Evolutionary conservation across 208 protist species (phyloP), one percentile per base, ranked within the genome.

Genomic region (Acanthamoeba triangularis): DNA sequence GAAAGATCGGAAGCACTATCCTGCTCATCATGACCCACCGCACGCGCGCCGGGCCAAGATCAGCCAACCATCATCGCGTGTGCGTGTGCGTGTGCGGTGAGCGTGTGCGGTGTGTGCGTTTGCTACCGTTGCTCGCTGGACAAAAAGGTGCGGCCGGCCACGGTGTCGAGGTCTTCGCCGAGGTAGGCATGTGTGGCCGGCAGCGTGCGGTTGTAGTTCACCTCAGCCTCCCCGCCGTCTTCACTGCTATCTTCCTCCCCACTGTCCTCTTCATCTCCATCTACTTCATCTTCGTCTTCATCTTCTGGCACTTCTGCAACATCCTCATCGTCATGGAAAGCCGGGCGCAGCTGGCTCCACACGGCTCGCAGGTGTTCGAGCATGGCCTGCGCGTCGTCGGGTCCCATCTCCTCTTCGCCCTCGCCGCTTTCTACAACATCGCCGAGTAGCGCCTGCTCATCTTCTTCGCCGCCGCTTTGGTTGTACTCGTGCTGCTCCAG

Each of bases 181-280:
- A 93, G 49, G 61, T 93, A 93, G 30, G 37, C 30, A 37, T 93
- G 88, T 13, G 63, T 76, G 37, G 88, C 88, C 10, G 88, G 88
- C 59, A 78, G 88, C 20, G 88, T 93, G 18, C 61, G 54, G 23
- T 93, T 76, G 65, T 93, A 93, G 59, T 41, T 93, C n/a, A 93
- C n/a, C 7, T 63, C 54, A 1, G 4, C 49, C 7, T 25, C 56
- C 20, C 37, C 82, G 1, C 47, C 54, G 1, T 41, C 33, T 18
- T 59, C 49, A 8, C 35, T 30, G 4, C 47, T 47, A 28, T 90
- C 49, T 65, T 90, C 82, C 23, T 23, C 37, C 2, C 37, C 47
- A 6, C 6, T 16, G 1, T 90, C 49, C 41, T 59, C 49, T 47
- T 69, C 49, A 65, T 61, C 54, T 3, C 37, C 49, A 1, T 44